These are phyloP conservation scores for Cyclotella choctawhatcheeana DNA, from an alignment of 108 stramenopile genomes.

Conservation along the genomic window DNA sequence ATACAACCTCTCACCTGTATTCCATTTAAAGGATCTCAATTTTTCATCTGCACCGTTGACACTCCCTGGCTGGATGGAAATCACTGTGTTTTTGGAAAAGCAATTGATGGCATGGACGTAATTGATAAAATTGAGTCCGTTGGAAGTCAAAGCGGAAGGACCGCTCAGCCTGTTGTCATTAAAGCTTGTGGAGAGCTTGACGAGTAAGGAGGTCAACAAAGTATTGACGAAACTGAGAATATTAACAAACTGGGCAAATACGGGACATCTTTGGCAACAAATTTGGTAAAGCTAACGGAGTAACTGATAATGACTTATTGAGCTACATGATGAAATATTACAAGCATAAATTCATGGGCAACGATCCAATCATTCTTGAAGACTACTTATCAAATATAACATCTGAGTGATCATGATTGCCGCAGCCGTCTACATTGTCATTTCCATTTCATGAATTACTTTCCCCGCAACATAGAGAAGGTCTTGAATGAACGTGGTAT, in stretches of 20 bases:
- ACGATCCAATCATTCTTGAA: too few species aligned
- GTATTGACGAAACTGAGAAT: too few species aligned
- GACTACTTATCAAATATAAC: too few species aligned
- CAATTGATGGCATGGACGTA: constrained; percentile 81
- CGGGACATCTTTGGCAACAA: too few species aligned
- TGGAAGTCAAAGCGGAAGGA: constrained; percentile 72
- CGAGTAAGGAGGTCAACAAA: constrained; percentile 19
- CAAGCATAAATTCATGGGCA: too few species aligned
- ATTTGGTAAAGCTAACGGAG: too few species aligned
- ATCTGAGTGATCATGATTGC: too few species aligned
- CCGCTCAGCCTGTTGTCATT: constrained; percentile 65
- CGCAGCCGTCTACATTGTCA: too few species aligned
- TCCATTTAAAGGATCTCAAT: constrained; percentile 69
- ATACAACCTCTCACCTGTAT: too few species aligned
- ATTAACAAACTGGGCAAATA: too few species aligned
- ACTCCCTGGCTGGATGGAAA: constrained; percentile 94
- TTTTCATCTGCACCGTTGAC: constrained; percentile 95
- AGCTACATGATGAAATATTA: too few species aligned
- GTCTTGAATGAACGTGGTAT: constrained; percentile 3
- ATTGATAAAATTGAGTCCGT: constrained; percentile 83
- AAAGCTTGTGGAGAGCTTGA: constrained; percentile 83
- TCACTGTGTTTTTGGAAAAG: constrained; percentile 90
- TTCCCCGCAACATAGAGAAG: constrained; percentile 1
- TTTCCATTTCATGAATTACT: constrained; percentile 12
- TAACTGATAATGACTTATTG: too few species aligned